These are phyloP conservation scores for Iberis pinnata DNA, from an alignment of 345 rosid genomes.

Conservation along the genomic window DNA sequence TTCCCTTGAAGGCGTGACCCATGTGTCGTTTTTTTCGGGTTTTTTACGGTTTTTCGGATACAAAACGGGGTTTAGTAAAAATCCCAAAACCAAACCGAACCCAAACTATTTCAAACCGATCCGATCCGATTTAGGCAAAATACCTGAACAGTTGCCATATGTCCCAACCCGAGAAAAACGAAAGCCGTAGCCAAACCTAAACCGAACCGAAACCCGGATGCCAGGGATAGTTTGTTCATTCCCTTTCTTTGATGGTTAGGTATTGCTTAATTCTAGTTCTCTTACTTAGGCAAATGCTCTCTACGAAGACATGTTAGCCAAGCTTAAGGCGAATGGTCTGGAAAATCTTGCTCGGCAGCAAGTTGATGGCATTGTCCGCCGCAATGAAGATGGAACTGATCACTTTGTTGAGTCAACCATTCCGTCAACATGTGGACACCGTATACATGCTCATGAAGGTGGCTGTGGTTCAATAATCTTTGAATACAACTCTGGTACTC, in stretches of 20 bases:
- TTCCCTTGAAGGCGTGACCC: too few relatives aligned
- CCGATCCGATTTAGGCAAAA: too few relatives aligned
- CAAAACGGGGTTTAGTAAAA: too few relatives aligned
- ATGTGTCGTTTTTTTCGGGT: too few relatives aligned
- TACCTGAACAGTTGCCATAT: too few relatives aligned
- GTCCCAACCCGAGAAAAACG: too few relatives aligned
- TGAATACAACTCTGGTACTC: conserved; percentile 64
- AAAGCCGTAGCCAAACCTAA: too few relatives aligned
- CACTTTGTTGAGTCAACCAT: conserved; percentile 59
- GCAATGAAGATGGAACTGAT: conserved; percentile 88
- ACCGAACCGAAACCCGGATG: too few relatives aligned
- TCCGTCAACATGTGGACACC: conserved; percentile 70
- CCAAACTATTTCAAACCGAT: too few relatives aligned
- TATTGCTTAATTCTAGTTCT: not conserved
- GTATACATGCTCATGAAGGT: conserved; percentile 86
- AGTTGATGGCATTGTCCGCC: conserved; percentile 92
- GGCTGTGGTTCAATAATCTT: conserved; percentile 81
- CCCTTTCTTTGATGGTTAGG: not conserved
- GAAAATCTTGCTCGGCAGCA: conserved; percentile 84
- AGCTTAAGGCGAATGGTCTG: conserved; percentile 79
- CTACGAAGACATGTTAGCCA: conserved; percentile 83
- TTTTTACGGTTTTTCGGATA: too few relatives aligned
- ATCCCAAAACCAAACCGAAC: too few relatives aligned
- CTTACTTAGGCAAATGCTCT: conserved; percentile 65
- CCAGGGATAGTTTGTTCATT: too few relatives aligned